Evolutionary conservation across 1,139 yeast genomes (phyloP), one percentile per base, ranked within the genome.

Genomic region (Blastobotrys arbuscula): DNA sequence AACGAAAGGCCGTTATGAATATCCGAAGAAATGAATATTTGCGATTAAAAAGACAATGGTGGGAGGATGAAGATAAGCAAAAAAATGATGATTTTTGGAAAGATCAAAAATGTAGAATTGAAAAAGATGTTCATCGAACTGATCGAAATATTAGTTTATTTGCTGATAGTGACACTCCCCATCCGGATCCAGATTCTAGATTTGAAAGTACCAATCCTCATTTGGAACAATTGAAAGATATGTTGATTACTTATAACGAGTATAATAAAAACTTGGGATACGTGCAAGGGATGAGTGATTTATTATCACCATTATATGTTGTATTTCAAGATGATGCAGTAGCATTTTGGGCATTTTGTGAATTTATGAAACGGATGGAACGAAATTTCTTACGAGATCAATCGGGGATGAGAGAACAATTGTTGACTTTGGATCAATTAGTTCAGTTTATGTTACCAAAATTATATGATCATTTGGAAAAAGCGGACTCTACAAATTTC

Each of bases 241-340:
- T 94, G 55, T 73, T 92, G 39, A 74, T 88, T 50, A 87, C 97
- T 1, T 92, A 84, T 62, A 90, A 92, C 64, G 90, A 86, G 65
- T 78, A 81, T 65, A 92, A 92, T 65, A 74, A 72, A 44, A 84
- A 88, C 56, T 69, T 94, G 58, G 98, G 98, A 0, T 92, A 92
- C 62, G 96, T 92, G 20, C 99, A 92, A 68, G 99, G 99, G 1
- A 92, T 92, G 99, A 82, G 95, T 8, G 99, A 92, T 65, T 71
- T 92, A 48, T 71, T 94, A 37, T 84, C 96, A 0, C 97, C 97
- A 0, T 67, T 92, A 5, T 94, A 89, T 63, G 85, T 81, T 39
- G 76, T 81, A 7, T 69, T 87, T 39, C 81, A 81, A 60, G 95
- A 90, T 64, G 97, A 90, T 58, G 73, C 82, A 0, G 62, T 88